These are phyloP conservation scores for Monosporozyma solicola DNA, from an alignment of 805 yeast genomes.

Conservation along the genomic window DNA sequence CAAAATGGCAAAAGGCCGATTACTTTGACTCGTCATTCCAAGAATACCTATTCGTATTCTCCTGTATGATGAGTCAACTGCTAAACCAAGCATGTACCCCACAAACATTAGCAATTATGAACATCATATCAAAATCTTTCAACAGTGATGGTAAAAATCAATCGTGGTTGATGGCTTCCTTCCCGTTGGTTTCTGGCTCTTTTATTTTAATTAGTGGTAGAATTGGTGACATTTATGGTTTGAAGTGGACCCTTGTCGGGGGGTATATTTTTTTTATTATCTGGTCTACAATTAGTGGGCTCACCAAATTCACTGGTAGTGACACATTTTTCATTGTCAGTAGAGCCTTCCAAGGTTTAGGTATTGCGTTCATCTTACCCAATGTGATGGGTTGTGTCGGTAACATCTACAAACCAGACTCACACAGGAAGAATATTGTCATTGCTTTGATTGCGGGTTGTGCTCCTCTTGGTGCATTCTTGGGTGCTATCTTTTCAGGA, in stretches of 20 bases:
- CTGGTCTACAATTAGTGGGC: slow-evolving; percentile 55
- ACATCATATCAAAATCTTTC: slow-evolving; percentile 28
- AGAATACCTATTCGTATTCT: slow-evolving; percentile 23
- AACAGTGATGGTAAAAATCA: slow-evolving; percentile 29
- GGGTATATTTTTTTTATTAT: slow-evolving; percentile 50
- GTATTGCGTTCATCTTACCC: slow-evolving; percentile 50
- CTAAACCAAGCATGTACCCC: slow-evolving; percentile 35
- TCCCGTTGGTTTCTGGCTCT: slow-evolving; percentile 63
- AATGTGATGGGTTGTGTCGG: slow-evolving; percentile 51
- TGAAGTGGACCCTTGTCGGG: slow-evolving; percentile 41
- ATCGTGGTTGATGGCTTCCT: slow-evolving; percentile 65
- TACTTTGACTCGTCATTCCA: slow-evolving; percentile 13
- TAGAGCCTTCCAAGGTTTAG: slow-evolving; percentile 56
- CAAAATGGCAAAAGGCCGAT: slow-evolving; percentile 14
- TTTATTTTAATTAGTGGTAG: slow-evolving; percentile 61
- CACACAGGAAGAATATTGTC: slow-evolving; percentile 40
- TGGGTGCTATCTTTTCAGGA: slow-evolving; percentile 46
- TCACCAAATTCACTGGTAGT: slow-evolving; percentile 42
- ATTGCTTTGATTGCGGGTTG: slow-evolving; percentile 49
- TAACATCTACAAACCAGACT: slow-evolving; percentile 34
- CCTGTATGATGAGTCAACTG: slow-evolving; percentile 32
- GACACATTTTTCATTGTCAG: slow-evolving; percentile 42
- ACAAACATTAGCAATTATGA: slow-evolving; percentile 32
- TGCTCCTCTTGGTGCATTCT: slow-evolving; percentile 52
- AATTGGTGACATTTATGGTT: slow-evolving; percentile 64